Base-by-base conservation (phyloP, 208 protist species). In the Lotmaria passim region DNA sequence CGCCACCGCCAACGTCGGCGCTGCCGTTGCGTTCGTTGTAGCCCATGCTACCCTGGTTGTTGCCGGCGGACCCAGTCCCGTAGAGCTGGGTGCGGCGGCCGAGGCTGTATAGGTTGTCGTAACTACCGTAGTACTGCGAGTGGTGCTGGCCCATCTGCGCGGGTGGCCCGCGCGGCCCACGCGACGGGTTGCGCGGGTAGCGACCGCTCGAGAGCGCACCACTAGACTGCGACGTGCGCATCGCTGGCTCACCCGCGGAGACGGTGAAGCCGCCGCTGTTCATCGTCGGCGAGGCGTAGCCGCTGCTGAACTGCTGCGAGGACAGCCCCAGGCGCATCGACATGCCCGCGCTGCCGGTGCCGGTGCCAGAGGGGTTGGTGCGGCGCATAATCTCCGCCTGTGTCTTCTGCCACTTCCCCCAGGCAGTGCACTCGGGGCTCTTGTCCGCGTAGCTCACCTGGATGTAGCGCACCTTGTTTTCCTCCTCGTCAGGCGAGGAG, bases 361-460 rank as follows among this genome's bases (percentile, higher is more conserved):
- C 65, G 59, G 41, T 69, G 44, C 65, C 65, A 8, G 53, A 67
- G 7, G 65, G 73, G 73, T 67, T 67, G 5, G 73, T 67, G 36
- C 69, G 66, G 34, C 69, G 67, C 70, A 75, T 72, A 10, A 69
- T 69, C 66, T 87, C 82, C 7, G 78, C 82, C 30, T 68, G 69
- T n/a, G 61, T 69, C 53, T 82, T 80, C 64, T 89, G 83, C 73
- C 72, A 79, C 47, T 43, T 56, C 21, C 83, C 83, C 57, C 61
- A 89, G 44, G 48, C 24, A 1, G 83, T 86, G 63, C 52, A 75
- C 47, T 89, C 72, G 0, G 83, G 83, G 48, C 67, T 77, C 64
- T 86, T 83, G 55, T 86, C 77, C 14, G 83, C 83, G 65, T 89
- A 89, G 77, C 83, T 89, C n/a, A 89, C 81, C 58, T 89, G 83